Evolutionary conservation across 768 basidiomycete genomes (phyloP), one percentile per base, ranked within the genome.

Genomic region (Boletales sp.): DNA sequence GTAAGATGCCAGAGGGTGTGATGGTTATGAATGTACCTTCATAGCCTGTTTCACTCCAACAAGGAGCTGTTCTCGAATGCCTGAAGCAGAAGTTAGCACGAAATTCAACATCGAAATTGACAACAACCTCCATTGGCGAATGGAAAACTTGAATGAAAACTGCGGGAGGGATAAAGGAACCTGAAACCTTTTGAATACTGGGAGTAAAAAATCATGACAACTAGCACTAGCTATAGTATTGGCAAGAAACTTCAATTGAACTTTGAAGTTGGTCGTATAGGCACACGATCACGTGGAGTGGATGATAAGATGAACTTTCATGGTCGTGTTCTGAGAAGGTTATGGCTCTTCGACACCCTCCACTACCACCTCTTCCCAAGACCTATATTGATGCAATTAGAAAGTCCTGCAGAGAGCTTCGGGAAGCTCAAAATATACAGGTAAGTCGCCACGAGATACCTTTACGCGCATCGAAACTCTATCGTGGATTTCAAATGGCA

Each of bases 11-110:
- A 19, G 33, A 21, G 21, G 21, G 21, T 21, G 21, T 21, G 21
- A 21, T 21, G 21, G 4, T 56, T n/a, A 34, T 14, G 21, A n/a
- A n/a, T 59, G 25, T 44, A 84, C 86, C 78, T 84, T 88, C 82
- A 89, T 80, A 9, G 86, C 81, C 21, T 64, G 57, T 59, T 88
- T 89, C 19, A 87, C 75, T 46, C 78, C 78, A 37, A 63, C 59
- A 46, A 74, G 65, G 31, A 89, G 70, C 44, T 69, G 73, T 36
- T 74, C 58, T 19, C 85, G 80, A 49, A 86, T 63, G 50, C 80
- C 86, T 82, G 51, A 8, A 43, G 19, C 32, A 35, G 25, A 45
- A 17, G 37, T 54, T 19, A 55, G 41, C 17, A 19, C 25, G 12
- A 34, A 44, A 18, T 15, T 28, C n/a, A 35, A 34, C 8, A 12